Conservation (phyloP, 805 yeast genomes). For the Clavispora vitiphila region DNA sequence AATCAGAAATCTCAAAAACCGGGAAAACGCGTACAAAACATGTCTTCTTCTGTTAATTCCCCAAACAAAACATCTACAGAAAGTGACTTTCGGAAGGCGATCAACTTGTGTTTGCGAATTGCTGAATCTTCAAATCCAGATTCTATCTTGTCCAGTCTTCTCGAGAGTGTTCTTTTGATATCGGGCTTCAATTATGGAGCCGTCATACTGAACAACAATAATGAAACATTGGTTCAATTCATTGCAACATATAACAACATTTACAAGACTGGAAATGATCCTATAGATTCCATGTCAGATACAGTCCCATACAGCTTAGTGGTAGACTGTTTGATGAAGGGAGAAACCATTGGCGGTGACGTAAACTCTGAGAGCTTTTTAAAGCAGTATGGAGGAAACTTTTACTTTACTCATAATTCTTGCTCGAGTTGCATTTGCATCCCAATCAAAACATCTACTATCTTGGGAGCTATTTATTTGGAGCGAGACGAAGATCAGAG, state of each 20-base stretch:
- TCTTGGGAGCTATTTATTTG: constrained; percentile 43
- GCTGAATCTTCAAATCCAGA: constrained; percentile 40
- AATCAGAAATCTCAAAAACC: background rate
- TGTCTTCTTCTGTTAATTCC: background rate
- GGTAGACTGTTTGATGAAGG: constrained; percentile 33
- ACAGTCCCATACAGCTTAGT: constrained; percentile 40
- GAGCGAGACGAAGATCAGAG: constrained; percentile 21
- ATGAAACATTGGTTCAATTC: constrained; percentile 23
- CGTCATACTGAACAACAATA: constrained; percentile 18
- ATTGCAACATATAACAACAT: constrained; percentile 24
- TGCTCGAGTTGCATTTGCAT: constrained; percentile 38
- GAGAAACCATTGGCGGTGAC: constrained; percentile 31
- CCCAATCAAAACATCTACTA: constrained; percentile 39
- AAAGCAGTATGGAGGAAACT: constrained; percentile 31
- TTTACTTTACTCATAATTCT: constrained; percentile 32
- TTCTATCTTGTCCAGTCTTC: constrained; percentile 32
- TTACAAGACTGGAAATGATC: constrained; percentile 24
- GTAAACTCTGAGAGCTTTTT: constrained; percentile 31
- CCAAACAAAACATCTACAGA: background rate
- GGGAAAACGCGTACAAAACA: too few species aligned
- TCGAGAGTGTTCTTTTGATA: constrained; percentile 35
- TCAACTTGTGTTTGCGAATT: constrained; percentile 45
- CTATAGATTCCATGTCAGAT: constrained; percentile 36
- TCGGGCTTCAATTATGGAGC: constrained; percentile 33
- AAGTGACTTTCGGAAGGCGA: constrained; percentile 26